Evolutionary conservation across 805 yeast species (phyloP).

Genomic region (Hermanozyma aechmeae): DNA sequence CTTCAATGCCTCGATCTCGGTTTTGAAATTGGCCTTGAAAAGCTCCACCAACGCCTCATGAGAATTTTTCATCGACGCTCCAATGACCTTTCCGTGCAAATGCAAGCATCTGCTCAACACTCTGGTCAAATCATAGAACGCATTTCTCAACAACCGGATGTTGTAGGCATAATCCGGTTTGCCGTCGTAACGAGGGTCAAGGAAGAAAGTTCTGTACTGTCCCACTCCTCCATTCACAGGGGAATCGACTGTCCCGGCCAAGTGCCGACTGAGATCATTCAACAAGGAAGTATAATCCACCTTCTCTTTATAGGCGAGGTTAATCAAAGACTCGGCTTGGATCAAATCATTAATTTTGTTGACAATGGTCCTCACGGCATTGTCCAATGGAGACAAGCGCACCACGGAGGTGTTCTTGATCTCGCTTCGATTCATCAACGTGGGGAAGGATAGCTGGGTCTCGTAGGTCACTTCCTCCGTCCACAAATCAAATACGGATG

Average conservation of each 20-base stretch:
- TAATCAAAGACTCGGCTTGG: slow-evolving; percentile 54
- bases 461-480: slow-evolving; percentile 79
- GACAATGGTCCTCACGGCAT: slow-evolving; percentile 61
- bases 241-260: slow-evolving; percentile 82
- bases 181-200: slow-evolving; percentile 24
- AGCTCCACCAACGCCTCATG: slow-evolving; percentile 61
- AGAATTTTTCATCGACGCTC: slow-evolving; percentile 44
- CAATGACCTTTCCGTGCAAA: slow-evolving; percentile 59
- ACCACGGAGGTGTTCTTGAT: slow-evolving; percentile 39
- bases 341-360: slow-evolving; percentile 65
- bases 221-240: slow-evolving; percentile 93
- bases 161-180: slow-evolving; percentile 21
- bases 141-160: slow-evolving; percentile 30
- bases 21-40: slow-evolving; percentile 56
- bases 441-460: slow-evolving; percentile 72
- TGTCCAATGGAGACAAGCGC: slow-evolving; percentile 74
- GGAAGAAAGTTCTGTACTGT: slow-evolving; percentile 64
- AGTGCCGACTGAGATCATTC: slow-evolving; percentile 57
- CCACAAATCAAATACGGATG: slow-evolving; percentile 70
- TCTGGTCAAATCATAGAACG: slow-evolving; percentile 62
- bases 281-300: slow-evolving; percentile 40
- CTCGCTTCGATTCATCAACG: slow-evolving; percentile 78
- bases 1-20: slow-evolving; percentile 45
- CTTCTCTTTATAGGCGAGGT: slow-evolving; percentile 43
- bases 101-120: slow-evolving; percentile 56